Conservation (phyloP, 192 early-diverging fungal genomes). For the Globomyces pollinis-pini region DNA sequence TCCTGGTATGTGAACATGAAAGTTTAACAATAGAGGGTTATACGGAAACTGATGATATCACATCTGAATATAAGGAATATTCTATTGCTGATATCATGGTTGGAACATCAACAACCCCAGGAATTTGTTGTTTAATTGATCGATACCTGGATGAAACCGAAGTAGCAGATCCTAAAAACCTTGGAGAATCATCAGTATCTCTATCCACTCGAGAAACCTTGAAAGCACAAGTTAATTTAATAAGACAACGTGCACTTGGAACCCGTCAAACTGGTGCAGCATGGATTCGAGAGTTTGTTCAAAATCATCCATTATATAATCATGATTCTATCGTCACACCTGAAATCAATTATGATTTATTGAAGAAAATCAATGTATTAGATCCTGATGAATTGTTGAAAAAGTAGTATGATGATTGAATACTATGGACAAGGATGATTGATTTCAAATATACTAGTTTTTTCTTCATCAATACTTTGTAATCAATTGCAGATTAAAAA, state of each 20-base stretch:
- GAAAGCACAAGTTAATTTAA: slow-evolving; percentile 66
- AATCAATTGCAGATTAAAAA: too few relatives aligned
- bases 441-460: too few relatives aligned
- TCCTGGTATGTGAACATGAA: slow-evolving; percentile 19
- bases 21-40: not conserved
- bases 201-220: slow-evolving; percentile 61
- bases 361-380: slow-evolving; percentile 31
- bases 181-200: slow-evolving; percentile 65
- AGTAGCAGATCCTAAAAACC: slow-evolving; percentile 58
- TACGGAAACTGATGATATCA: slow-evolving; percentile 8
- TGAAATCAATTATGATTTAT: slow-evolving; percentile 81
- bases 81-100: slow-evolving; percentile 86
- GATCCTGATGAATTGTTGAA: slow-evolving; percentile 7
- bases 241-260: slow-evolving; percentile 75
- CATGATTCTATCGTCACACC: slow-evolving; percentile 81
- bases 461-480: too few relatives aligned
- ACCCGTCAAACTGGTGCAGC: slow-evolving; percentile 74
- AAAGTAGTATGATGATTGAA: too few relatives aligned
- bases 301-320: slow-evolving; percentile 76
- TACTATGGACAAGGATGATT: too few relatives aligned
- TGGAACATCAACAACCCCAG: slow-evolving; percentile 58
- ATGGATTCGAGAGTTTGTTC: slow-evolving; percentile 87
- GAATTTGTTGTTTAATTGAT: slow-evolving; percentile 76
- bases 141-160: slow-evolving; percentile 72
- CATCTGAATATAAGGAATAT: not conserved